Conservation (phyloP, 2,329 filamentous ascomycete genomes). For the Aspergillus pseudotamarii region DNA sequence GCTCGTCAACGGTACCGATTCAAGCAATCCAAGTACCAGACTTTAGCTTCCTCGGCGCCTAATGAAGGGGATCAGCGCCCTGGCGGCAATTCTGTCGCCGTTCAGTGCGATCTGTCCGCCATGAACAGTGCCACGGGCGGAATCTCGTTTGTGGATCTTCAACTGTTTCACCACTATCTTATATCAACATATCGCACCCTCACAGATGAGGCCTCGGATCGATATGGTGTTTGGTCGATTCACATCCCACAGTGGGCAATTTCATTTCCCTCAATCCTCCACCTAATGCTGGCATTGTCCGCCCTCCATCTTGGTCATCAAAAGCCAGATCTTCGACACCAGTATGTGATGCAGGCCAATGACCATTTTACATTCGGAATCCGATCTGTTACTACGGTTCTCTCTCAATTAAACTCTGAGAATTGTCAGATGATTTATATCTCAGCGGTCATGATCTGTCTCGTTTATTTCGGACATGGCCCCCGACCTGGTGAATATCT, state of each 20-base stretch:
- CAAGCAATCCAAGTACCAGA: slow-evolving; percentile 24
- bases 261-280: slow-evolving; percentile 34
- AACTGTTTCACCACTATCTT: slow-evolving; percentile 36
- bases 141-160: slow-evolving; percentile 32
- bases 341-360: slow-evolving; percentile 33
- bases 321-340: slow-evolving; percentile 18
- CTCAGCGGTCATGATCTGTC: slow-evolving; percentile 33
- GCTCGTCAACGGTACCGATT: slow-evolving; percentile 20
- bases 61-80: neutral
- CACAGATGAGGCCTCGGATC: slow-evolving; percentile 20
- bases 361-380: slow-evolving; percentile 40
- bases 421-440: slow-evolving; percentile 39
- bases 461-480: slow-evolving; percentile 38
- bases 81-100: slow-evolving; percentile 6
- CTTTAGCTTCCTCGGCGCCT: neutral
- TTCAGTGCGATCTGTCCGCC: slow-evolving; percentile 22
- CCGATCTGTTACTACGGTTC: slow-evolving; percentile 32
- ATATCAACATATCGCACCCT: slow-evolving; percentile 32
- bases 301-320: slow-evolving; percentile 31
- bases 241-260: slow-evolving; percentile 37
- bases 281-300: slow-evolving; percentile 36
- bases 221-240: slow-evolving; percentile 31
- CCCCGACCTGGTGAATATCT: slow-evolving; percentile 35
- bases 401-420: slow-evolving; percentile 26
- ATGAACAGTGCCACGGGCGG: slow-evolving; percentile 11